Conservation (phyloP, 441 rosid species). For the Croton laevigatus region DNA sequence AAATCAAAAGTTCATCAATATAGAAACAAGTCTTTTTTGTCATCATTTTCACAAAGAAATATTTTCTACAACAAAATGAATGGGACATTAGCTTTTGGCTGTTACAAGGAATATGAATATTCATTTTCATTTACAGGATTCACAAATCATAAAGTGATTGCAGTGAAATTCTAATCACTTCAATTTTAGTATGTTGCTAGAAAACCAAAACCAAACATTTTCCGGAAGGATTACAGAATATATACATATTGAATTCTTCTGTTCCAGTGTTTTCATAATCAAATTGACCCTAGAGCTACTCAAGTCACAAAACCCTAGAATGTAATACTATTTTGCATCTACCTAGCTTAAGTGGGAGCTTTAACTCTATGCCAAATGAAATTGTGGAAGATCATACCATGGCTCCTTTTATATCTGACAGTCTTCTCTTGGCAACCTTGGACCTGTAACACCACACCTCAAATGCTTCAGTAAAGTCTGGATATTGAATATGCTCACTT, state of each 20-base stretch:
- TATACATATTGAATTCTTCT: constrained; percentile 3
- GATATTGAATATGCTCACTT: constrained; percentile 49
- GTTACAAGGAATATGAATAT: no score
- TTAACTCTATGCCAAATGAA: constrained; percentile 16
- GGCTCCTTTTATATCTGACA: constrained; percentile 35
- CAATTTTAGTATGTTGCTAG: no score
- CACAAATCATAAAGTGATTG: no score
- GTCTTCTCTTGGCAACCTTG: constrained; percentile 75
- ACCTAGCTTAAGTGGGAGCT: constrained; percentile 14
- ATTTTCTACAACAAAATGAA: not conserved
- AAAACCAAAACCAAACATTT: no score
- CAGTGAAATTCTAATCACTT: no score
- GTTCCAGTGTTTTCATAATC: constrained; percentile 22
- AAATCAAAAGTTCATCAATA: no score
- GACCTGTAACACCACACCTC: constrained; percentile 90
- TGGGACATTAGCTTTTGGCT: no score
- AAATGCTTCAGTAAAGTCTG: constrained; percentile 90
- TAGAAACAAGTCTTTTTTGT: no score
- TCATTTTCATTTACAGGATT: no score
- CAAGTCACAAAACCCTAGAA: constrained; percentile 11
- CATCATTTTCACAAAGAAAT: no score
- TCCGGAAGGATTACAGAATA: not conserved
- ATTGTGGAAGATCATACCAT: constrained; percentile 23
- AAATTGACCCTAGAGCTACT: constrained; percentile 18
- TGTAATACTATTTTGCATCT: constrained; percentile 9